These are phyloP conservation scores for Aureobasidium sp. DNA, from an alignment of 2,329 filamentous ascomycete genomes.

Conservation along the genomic window DNA sequence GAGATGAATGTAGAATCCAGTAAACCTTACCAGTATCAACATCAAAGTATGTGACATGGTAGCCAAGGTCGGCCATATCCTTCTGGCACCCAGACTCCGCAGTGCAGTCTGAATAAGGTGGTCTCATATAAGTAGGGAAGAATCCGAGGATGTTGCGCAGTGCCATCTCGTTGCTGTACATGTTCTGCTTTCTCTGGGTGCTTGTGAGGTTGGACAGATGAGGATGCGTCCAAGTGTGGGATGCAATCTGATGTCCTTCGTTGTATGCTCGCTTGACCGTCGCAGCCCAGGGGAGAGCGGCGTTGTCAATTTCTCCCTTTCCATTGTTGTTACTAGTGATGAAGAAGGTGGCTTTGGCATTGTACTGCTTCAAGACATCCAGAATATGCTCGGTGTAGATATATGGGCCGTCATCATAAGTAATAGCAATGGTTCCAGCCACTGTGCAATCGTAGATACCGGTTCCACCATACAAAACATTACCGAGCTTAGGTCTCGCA, in stretches of 20 bases:
- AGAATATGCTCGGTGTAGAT: slow-evolving; percentile 62
- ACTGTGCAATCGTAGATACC: slow-evolving; percentile 49
- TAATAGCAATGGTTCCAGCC: slow-evolving; percentile 59
- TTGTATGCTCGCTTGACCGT: slow-evolving; percentile 48
- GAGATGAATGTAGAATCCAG: neutral
- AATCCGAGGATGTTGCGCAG: slow-evolving; percentile 47
- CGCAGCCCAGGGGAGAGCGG: slow-evolving; percentile 34
- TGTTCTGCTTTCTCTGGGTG: slow-evolving; percentile 37
- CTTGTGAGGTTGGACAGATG: slow-evolving; percentile 37
- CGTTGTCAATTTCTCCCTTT: slow-evolving; percentile 48
- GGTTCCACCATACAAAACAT: slow-evolving; percentile 46
- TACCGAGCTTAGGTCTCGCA: slow-evolving; percentile 45
- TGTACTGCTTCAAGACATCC: slow-evolving; percentile 52
- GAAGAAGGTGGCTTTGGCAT: slow-evolving; percentile 76
- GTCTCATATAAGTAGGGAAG: slow-evolving; percentile 47
- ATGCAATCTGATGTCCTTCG: slow-evolving; percentile 53
- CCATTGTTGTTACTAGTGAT: slow-evolving; percentile 56
- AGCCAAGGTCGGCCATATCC: slow-evolving; percentile 39
- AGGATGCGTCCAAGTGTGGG: slow-evolving; percentile 48
- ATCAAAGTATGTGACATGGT: slow-evolving; percentile 53
- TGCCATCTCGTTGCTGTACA: slow-evolving; percentile 47
- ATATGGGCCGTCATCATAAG: slow-evolving; percentile 80
- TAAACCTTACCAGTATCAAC: slow-evolving; percentile 43
- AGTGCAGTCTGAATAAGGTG: slow-evolving; percentile 40
- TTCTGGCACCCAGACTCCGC: slow-evolving; percentile 29